These are phyloP conservation scores for Chrysanthemum seticuspe DNA, from an alignment of 129 eudicot genomes.

Conservation along the genomic window DNA sequence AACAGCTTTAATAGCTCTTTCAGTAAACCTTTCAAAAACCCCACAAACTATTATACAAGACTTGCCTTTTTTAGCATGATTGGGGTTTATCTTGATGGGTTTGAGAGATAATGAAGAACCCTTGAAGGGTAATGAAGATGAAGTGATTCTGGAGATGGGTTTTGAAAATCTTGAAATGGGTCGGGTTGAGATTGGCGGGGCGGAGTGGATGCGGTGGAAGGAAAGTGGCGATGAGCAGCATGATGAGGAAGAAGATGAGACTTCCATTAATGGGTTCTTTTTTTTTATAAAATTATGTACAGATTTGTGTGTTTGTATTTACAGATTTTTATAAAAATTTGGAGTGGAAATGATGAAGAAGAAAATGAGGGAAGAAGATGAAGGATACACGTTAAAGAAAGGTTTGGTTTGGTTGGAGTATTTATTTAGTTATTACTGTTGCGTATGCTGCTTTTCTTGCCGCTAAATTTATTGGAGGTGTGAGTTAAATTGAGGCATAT, in stretches of 20 bases:
- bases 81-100: conserved; percentile 1
- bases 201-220: conserved; percentile 34
- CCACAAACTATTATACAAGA: conserved; percentile 41
- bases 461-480: conserved; percentile 16
- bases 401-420: conserved; percentile 24
- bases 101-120: conserved; percentile 42
- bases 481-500: no score
- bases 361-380: conserved; percentile 22
- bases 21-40: conserved; percentile 83
- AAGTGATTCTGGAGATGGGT: conserved; percentile 25
- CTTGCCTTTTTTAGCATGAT: conserved; percentile 25
- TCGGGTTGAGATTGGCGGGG: conserved; percentile 34
- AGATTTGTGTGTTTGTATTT: not conserved
- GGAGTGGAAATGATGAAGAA: conserved; percentile 16
- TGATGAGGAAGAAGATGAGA: conserved; percentile 52
- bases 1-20: conserved; percentile 78
- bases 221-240: conserved; percentile 48
- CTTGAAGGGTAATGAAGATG: conserved; percentile 47
- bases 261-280: conserved; percentile 36
- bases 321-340: no score
- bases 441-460: conserved; percentile 24
- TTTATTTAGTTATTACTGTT: conserved; percentile 7
- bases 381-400: conserved; percentile 51
- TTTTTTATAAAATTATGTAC: not conserved
- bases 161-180: conserved; percentile 31